phyloP scores from a whole-genome alignment of 2,329 filamentous ascomycete species.

The Diaporthe sp. region DNA sequence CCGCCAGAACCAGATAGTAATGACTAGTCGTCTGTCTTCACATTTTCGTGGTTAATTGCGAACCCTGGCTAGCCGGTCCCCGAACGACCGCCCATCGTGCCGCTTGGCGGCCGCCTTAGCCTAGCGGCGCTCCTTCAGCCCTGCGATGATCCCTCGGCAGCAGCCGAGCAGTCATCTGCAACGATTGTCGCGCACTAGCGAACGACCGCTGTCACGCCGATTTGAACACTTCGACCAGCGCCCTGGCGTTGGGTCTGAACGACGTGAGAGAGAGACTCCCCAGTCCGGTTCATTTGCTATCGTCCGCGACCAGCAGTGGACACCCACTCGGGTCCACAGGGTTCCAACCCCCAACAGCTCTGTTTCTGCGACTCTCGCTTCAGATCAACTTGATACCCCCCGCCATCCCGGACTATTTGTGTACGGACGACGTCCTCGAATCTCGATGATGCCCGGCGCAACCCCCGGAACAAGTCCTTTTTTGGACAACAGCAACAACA shows the following conservation, averaged over 20 bases:
- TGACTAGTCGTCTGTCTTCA: background rate
- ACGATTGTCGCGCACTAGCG: background rate
- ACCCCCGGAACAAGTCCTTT: background rate
- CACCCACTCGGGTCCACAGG: background rate
- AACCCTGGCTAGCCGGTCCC: slow-evolving; percentile 54
- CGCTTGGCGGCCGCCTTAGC: slow-evolving; percentile 32
- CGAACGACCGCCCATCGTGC: slow-evolving; percentile 6
- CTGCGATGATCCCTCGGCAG: background rate
- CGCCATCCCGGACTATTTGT: background rate
- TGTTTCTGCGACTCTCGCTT: slow-evolving; percentile 18
- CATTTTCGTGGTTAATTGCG: background rate
- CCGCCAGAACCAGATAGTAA: background rate
- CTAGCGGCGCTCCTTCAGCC: slow-evolving; percentile 9
- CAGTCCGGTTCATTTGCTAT: background rate
- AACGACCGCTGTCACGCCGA: background rate
- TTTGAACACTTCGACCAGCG: background rate
- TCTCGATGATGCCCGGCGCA: background rate
- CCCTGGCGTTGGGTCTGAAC: background rate
- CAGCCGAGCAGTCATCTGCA: background rate
- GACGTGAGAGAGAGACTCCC: background rate
- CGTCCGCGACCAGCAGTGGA: background rate
- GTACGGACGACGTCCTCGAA: background rate
- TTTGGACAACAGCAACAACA: slow-evolving; percentile 5
- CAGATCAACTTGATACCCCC: slow-evolving; percentile 32
- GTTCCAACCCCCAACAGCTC: background rate